Evolutionary conservation across 192 early-diverging fungal species (phyloP).

Genomic region (Coemansia sp.): DNA sequence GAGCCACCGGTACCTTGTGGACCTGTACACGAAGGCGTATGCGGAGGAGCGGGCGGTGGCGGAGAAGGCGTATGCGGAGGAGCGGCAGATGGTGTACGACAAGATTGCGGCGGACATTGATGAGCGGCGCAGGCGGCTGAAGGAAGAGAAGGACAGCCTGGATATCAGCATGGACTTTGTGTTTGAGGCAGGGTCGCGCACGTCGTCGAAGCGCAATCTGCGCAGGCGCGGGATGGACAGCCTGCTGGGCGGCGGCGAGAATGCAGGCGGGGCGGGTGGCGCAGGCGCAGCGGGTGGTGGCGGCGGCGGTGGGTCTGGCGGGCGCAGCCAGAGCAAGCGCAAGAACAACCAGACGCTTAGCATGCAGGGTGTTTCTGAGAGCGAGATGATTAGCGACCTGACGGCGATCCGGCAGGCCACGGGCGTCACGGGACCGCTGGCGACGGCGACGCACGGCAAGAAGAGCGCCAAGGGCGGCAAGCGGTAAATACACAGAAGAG

Average conservation of each 20-base stretch:
- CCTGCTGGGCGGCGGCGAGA: conserved; percentile 22
- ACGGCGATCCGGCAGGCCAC: conserved; percentile 35
- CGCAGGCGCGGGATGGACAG: conserved; percentile 57
- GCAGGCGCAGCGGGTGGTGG: neutral
- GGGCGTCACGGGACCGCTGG: conserved; percentile 46
- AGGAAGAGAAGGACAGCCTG: conserved; percentile 83
- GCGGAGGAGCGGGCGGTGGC: conserved; percentile 41
- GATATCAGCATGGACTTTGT: conserved; percentile 63
- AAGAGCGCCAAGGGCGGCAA: conserved; percentile 40
- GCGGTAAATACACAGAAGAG: conserved; percentile 10
- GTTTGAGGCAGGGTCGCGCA: conserved; percentile 40
- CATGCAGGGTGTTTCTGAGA: conserved; percentile 39
- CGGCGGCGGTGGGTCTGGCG: neutral
- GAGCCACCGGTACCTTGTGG: conserved; percentile 38
- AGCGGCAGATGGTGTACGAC: conserved; percentile 68
- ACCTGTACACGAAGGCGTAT: conserved; percentile 32
- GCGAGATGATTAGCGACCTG: conserved; percentile 44
- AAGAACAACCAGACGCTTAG: conserved; percentile 36
- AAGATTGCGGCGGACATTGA: conserved; percentile 76
- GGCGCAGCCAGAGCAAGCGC: conserved; percentile 33
- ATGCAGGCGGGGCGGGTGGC: neutral
- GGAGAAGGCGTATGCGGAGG: conserved; percentile 66
- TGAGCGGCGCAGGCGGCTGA: conserved; percentile 68
- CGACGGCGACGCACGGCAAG: conserved; percentile 24
- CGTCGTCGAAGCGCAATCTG: conserved; percentile 56